A percentile compares a stretch with the other conserved stretches of the same genome.
These are phyloP conservation scores for Didymella exigua DNA, from an alignment of 2,329 filamentous ascomycete species.

Conservation along the genomic window DNA sequence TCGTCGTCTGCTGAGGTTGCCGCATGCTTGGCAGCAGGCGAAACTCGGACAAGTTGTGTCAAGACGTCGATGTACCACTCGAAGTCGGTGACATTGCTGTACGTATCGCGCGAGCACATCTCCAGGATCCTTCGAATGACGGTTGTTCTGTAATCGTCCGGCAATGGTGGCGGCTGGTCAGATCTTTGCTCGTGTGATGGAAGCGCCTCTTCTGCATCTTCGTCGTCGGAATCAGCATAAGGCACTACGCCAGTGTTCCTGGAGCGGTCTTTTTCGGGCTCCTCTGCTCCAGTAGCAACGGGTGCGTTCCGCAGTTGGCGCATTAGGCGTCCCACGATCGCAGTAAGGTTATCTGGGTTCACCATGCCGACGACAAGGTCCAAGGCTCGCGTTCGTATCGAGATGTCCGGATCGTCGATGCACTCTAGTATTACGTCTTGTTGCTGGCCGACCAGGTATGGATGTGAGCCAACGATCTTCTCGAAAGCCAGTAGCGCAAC, in stretches of 20 bases:
- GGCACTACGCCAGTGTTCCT: constrained; percentile 52
- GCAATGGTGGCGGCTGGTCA: constrained; percentile 65
- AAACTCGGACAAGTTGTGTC: constrained; percentile 78
- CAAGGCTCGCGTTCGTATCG: constrained; percentile 89
- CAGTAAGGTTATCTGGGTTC: constrained; percentile 79
- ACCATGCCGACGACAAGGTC: constrained; percentile 95
- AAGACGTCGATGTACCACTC: constrained; percentile 97
- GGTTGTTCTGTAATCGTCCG: constrained; percentile 83
- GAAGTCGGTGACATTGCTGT: constrained; percentile 84
- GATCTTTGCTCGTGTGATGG: constrained; percentile 58
- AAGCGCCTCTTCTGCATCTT: constrained; percentile 60
- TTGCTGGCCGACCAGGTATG: constrained; percentile 85
- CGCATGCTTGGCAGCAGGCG: constrained; percentile 55
- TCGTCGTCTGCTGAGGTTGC: constrained; percentile 35
- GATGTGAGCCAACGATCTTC: constrained; percentile 88
- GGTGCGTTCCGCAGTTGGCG: constrained; percentile 76
- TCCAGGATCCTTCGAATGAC: constrained; percentile 82
- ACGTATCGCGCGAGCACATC: constrained; percentile 91
- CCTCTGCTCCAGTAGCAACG: constrained; percentile 56
- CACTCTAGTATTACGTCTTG: constrained; percentile 97
- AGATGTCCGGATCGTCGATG: constrained; percentile 94
- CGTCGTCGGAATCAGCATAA: constrained; percentile 62
- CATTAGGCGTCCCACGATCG: constrained; percentile 85
- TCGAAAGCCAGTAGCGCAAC: constrained; percentile 95
- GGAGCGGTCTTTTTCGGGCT: constrained; percentile 55